Percentiles rank a stretch among this genome's conserved stretches.
phyloP scores from a whole-genome alignment of 2,329 filamentous ascomycete species.

The Periconia digitata region DNA sequence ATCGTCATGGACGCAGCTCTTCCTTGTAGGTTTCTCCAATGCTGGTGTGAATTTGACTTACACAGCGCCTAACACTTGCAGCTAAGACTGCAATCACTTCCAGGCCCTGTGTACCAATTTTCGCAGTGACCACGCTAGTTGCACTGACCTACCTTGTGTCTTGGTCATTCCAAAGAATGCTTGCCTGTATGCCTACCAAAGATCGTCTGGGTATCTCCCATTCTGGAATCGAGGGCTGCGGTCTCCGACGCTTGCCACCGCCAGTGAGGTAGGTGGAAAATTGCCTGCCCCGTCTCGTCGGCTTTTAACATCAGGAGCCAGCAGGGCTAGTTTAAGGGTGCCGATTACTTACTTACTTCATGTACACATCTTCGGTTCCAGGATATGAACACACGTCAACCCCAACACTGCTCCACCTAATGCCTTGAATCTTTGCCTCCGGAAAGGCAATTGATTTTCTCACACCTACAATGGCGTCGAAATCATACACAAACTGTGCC shows the following conservation, averaged over 20 bases:
- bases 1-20: not conserved
- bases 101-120: not conserved
- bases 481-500: conserved; percentile 17
- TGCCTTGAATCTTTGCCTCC: conserved; percentile 19
- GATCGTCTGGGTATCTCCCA: conserved; percentile 11
- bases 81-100: not conserved
- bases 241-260: conserved; percentile 15
- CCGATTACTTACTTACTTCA: not conserved
- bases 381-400: conserved; percentile 15
- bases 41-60: not conserved
- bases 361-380: conserved; percentile 8
- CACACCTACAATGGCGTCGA: conserved; percentile 23
- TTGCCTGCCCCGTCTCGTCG: conserved; percentile 19
- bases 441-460: conserved; percentile 22
- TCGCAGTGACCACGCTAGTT: not conserved
- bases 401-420: conserved; percentile 21
- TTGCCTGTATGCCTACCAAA: not conserved
- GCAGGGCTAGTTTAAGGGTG: conserved; percentile 13
- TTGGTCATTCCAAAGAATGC: not conserved
- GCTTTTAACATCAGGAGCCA: conserved; percentile 19
- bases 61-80: not conserved
- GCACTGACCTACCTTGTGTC: not conserved
- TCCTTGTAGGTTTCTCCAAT: not conserved
- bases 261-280: conserved; percentile 21
- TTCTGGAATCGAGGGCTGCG: conserved; percentile 14